These are phyloP conservation scores for Trichophyton rubrum DNA, from an alignment of 2,329 filamentous ascomycete genomes.

Conservation along the genomic window DNA sequence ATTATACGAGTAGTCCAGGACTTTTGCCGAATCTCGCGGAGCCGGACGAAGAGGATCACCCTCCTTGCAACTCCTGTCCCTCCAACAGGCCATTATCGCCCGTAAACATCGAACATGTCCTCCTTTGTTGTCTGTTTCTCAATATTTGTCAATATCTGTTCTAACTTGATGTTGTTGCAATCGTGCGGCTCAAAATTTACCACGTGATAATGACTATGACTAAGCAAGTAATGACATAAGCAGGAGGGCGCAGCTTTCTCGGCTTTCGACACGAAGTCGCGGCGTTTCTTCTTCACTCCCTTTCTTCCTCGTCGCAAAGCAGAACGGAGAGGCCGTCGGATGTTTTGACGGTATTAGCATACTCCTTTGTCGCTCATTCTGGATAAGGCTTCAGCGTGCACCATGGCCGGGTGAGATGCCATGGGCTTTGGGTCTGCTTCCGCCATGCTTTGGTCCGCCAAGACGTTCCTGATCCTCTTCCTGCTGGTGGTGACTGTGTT, in stretches of 20 bases:
- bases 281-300: background rate
- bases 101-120: background rate
- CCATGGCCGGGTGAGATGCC: constrained; percentile 10
- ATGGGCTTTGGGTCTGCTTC: background rate
- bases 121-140: too few species aligned
- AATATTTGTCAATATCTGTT: background rate
- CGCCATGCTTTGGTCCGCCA: constrained; percentile 13
- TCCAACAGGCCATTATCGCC: background rate
- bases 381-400: background rate
- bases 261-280: background rate
- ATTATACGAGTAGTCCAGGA: constrained; percentile 4
- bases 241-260: background rate
- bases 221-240: background rate
- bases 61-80: background rate
- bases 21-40: constrained; percentile 4
- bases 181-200: background rate
- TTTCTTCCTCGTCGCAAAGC: background rate
- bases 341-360: background rate
- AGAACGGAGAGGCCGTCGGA: background rate
- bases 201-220: background rate
- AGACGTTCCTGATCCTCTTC: constrained; percentile 8
- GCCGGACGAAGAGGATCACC: constrained; percentile 7
- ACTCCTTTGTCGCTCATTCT: background rate
- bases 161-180: too few species aligned
- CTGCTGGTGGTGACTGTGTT: constrained; percentile 1